A percentile compares a stretch with the other conserved stretches of the same genome.
Conservation (phyloP, 2,329 filamentous ascomycete species). For the Aspergillus brasiliensis region DNA sequence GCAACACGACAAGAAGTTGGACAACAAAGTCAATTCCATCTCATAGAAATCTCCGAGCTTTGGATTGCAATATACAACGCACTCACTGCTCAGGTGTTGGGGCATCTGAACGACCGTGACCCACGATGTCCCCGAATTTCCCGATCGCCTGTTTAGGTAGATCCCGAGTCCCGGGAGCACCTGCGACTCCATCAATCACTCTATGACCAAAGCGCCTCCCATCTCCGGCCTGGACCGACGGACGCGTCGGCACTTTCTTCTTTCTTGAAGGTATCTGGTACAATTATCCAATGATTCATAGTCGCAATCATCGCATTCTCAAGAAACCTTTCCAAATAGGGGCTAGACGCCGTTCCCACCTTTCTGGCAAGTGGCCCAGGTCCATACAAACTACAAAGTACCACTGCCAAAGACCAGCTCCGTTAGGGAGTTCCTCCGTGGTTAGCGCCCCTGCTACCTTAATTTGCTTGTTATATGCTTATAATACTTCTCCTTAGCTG, state of each 20-base stretch:
- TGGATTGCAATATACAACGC: not conserved
- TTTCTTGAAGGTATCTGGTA: not conserved
- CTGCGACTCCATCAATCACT: not conserved
- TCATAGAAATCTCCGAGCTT: not conserved
- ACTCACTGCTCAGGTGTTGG: not conserved
- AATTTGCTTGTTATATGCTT: not conserved
- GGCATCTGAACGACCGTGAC: not conserved
- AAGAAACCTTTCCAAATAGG: not conserved
- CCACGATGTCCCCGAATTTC: not conserved
- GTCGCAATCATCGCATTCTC: not conserved
- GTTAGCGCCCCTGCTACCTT: not conserved
- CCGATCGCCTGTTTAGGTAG: not conserved
- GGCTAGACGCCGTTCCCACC: not conserved
- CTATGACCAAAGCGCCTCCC: not conserved
- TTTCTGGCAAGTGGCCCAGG: too few species aligned
- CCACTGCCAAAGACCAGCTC: not conserved
- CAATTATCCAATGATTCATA: not conserved
- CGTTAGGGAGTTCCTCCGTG: constrained; percentile 2
- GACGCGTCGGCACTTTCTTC: not conserved
- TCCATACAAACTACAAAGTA: too few species aligned
- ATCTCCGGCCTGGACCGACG: not conserved
- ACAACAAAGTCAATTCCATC: not conserved
- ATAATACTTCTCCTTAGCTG: not conserved
- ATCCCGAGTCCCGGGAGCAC: not conserved
- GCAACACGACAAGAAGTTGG: not conserved